Percentiles rank a stretch among this genome's conserved stretches.
Evolutionary conservation across 345 rosid genomes (phyloP).

Genomic region (Eucalyptus pauciflora): DNA sequence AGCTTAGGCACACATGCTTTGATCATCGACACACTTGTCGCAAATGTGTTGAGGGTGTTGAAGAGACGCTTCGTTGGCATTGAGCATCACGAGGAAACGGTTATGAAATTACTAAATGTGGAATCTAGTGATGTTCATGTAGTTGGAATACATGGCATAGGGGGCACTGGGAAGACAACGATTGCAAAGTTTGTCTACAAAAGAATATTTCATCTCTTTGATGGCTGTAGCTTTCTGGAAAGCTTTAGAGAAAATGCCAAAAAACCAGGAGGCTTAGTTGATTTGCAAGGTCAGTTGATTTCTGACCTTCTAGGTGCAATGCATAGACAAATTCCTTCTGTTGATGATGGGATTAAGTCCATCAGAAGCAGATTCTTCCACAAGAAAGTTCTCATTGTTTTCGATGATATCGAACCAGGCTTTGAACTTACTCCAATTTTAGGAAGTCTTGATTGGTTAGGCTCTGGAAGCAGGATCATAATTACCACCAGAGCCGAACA

Average conservation of each 20-base stretch:
- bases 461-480: background rate
- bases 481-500: background rate
- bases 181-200: background rate
- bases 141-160: background rate
- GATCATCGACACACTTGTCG: fast-evolving
- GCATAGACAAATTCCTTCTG: background rate
- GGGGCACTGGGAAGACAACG: background rate
- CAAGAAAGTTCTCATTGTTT: background rate
- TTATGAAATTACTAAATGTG: background rate
- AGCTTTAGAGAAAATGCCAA: background rate
- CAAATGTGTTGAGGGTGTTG: background rate
- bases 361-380: background rate
- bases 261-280: background rate
- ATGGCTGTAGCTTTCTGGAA: background rate
- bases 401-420: background rate
- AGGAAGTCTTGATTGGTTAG: background rate
- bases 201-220: background rate
- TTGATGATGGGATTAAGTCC: background rate
- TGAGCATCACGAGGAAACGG: background rate
- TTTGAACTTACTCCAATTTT: background rate
- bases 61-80: background rate
- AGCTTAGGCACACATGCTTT: fast-evolving
- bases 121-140: background rate
- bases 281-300: background rate
- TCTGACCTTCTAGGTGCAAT: background rate